These are phyloP conservation scores for Aspergillus biplanus DNA, from an alignment of 495 filamentous ascomycete genomes.

Conservation along the genomic window DNA sequence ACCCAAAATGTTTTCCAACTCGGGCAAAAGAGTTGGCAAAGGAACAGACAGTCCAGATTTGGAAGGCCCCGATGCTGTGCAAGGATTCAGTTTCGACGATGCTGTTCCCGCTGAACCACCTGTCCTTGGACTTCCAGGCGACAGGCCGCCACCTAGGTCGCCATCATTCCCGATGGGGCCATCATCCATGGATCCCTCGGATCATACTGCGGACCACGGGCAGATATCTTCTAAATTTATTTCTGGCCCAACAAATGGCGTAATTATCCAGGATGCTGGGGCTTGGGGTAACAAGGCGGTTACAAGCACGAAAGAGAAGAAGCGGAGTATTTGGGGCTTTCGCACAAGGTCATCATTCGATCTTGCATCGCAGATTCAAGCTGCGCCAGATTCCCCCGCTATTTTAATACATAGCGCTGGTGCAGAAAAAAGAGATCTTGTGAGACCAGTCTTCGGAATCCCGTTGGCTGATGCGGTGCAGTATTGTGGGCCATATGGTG, in stretches of 20 bases:
- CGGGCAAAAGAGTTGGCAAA: constrained; percentile 51
- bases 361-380: constrained; percentile 46
- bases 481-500: constrained; percentile 71
- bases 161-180: constrained; percentile 34
- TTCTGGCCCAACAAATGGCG: constrained; percentile 84
- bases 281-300: constrained; percentile 80
- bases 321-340: constrained; percentile 94
- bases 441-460: constrained; percentile 83
- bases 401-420: constrained; percentile 39
- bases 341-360: constrained; percentile 69
- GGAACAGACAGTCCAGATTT: constrained; percentile 47
- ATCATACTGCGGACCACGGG: constrained; percentile 30
- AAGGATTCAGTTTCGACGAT: constrained; percentile 83
- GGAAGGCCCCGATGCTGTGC: constrained; percentile 58
- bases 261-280: constrained; percentile 82
- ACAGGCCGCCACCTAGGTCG: constrained; percentile 39
- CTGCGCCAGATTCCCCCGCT: constrained; percentile 40
- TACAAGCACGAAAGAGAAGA: constrained; percentile 69
- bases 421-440: constrained; percentile 56
- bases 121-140: constrained; percentile 57
- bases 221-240: constrained; percentile 64
- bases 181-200: constrained; percentile 30
- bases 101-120: constrained; percentile 75
- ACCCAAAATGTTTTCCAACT: constrained; percentile 31
- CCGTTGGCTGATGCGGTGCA: constrained; percentile 85